A percentile compares a stretch with the other conserved stretches of the same genome.
phyloP scores from a whole-genome alignment of 1,284 basidiomycete species.

The Ceratobasidium sp. region DNA sequence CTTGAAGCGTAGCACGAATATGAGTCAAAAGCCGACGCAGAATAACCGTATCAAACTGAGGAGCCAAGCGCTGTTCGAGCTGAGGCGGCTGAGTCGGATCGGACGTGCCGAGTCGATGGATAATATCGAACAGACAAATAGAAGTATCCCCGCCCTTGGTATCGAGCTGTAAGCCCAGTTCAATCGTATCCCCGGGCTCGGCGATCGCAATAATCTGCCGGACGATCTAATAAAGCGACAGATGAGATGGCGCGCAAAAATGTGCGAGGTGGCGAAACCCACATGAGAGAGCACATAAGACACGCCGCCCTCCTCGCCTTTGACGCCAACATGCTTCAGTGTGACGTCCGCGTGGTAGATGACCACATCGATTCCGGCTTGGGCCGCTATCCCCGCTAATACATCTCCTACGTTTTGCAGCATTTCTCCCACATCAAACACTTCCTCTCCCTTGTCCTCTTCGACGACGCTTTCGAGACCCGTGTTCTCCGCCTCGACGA shows the following conservation, averaged over 20 bases:
- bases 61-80: slow-evolving; percentile 53
- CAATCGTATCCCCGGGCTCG: slow-evolving; percentile 82
- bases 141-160: slow-evolving; percentile 50
- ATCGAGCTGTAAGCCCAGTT: slow-evolving; percentile 82
- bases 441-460: slow-evolving; percentile 51
- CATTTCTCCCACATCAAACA: slow-evolving; percentile 77
- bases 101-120: slow-evolving; percentile 54
- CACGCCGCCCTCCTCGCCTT: slow-evolving; percentile 86
- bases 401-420: slow-evolving; percentile 85
- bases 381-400: slow-evolving; percentile 84
- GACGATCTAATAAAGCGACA: slow-evolving; percentile 69
- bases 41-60: slow-evolving; percentile 72
- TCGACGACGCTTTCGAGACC: slow-evolving; percentile 25
- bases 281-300: slow-evolving; percentile 87
- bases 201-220: slow-evolving; percentile 84
- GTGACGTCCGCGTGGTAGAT: slow-evolving; percentile 88
- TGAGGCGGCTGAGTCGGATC: not conserved
- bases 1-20: slow-evolving; percentile 71
- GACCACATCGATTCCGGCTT: slow-evolving; percentile 86
- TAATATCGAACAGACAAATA: slow-evolving; percentile 71
- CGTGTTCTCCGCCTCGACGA: slow-evolving; percentile 43
- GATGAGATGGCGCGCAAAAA: slow-evolving; percentile 5
- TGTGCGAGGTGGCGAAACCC: slow-evolving; percentile 56
- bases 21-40: slow-evolving; percentile 76
- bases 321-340: slow-evolving; percentile 85